Conservation (phyloP, 495 filamentous ascomycete genomes). For the Talaromyces proteolyticus region DNA sequence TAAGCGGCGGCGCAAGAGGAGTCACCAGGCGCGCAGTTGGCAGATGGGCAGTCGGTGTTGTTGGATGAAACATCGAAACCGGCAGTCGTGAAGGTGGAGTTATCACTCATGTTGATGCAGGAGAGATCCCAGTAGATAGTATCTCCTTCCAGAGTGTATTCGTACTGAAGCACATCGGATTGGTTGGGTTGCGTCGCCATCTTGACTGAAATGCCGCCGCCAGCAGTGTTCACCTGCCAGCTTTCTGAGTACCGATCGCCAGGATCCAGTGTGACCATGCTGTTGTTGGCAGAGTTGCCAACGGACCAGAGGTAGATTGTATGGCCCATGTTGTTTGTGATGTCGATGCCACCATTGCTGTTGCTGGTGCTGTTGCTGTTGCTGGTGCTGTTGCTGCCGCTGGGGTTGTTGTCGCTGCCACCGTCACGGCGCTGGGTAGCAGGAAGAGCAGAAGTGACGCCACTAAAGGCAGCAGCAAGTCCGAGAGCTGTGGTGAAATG, state of each 20-base stretch:
- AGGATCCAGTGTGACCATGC: constrained; percentile 27
- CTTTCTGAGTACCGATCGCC: constrained; percentile 28
- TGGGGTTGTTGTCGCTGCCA: constrained; percentile 7
- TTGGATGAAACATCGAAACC: constrained; percentile 37
- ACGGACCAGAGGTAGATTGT: constrained; percentile 40
- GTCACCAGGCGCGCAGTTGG: constrained; percentile 35
- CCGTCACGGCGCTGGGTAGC: constrained; percentile 12
- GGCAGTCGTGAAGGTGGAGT: constrained; percentile 33
- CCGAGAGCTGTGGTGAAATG: constrained; percentile 39
- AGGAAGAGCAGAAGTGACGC: constrained; percentile 32
- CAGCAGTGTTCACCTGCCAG: constrained; percentile 34
- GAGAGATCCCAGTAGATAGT: constrained; percentile 41
- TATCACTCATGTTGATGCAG: constrained; percentile 34
- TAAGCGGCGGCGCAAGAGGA: constrained; percentile 35
- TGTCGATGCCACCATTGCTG: constrained; percentile 16
- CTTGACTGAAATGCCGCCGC: constrained; percentile 44
- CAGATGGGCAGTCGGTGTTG: constrained; percentile 25
- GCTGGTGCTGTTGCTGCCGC: background rate
- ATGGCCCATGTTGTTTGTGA: constrained; percentile 31
- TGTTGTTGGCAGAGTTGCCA: constrained; percentile 19
- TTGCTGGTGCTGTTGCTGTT: constrained; percentile 30
- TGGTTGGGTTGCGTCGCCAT: constrained; percentile 26
- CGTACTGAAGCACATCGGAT: constrained; percentile 38
- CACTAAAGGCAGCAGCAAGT: constrained; percentile 28
- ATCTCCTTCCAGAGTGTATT: constrained; percentile 33